Conservation (phyloP, 129 eudicot genomes). For the Logfia minima region DNA sequence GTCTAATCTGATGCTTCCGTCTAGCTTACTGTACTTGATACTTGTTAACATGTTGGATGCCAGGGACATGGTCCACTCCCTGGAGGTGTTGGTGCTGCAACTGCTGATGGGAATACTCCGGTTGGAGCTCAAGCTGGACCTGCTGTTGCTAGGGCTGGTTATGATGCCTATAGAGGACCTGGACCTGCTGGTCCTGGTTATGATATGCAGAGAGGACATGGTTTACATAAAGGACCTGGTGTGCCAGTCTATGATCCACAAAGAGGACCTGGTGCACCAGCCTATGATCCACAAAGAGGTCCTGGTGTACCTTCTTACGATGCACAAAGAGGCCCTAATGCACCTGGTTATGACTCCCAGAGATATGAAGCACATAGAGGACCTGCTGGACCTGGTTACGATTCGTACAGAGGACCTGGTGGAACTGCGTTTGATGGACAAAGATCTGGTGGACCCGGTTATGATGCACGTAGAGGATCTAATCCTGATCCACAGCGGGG, state of each 20-base stretch:
- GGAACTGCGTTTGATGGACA: conserved; percentile 31
- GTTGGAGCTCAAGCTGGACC: conserved; percentile 42
- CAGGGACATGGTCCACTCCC: conserved; percentile 55
- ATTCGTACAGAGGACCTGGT: conserved; percentile 35
- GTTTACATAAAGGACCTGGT: conserved; percentile 42
- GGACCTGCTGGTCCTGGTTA: conserved; percentile 46
- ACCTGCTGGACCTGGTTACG: conserved; percentile 39
- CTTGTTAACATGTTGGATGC: conserved; percentile 19
- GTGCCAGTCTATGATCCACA: conserved; percentile 50
- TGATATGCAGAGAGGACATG: conserved; percentile 30
- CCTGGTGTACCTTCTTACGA: conserved; percentile 46
- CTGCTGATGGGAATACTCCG: conserved; percentile 40
- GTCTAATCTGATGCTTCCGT: conserved; percentile 8
- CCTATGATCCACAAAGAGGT: conserved; percentile 57
- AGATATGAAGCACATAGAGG: conserved; percentile 48
- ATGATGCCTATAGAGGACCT: conserved; percentile 25
- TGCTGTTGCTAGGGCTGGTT: not conserved
- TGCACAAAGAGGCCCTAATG: conserved; percentile 41
- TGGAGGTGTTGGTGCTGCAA: conserved; percentile 40
- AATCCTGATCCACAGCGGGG: conserved; percentile 41
- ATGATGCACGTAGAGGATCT: conserved; percentile 33
- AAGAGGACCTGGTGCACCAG: conserved; percentile 42
- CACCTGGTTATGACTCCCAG: conserved; percentile 32
- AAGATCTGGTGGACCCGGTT: conserved; percentile 30
- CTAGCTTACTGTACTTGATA: not conserved